Evolutionary conservation across 2,329 filamentous ascomycete species (phyloP).

Genomic region (Curvularia spicifera): DNA sequence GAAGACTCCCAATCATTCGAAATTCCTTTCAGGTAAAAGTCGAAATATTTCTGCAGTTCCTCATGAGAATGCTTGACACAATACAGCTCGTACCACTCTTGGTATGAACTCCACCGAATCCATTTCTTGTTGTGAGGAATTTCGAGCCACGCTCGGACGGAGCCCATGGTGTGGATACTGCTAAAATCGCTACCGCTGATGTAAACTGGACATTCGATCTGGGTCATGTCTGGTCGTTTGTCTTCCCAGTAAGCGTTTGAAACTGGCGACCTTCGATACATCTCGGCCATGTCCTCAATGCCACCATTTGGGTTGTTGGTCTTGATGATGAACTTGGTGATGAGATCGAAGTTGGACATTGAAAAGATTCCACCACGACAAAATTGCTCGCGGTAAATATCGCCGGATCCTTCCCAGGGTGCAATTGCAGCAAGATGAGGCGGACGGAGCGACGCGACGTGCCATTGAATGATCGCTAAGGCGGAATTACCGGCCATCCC

Average conservation of each 20-base stretch:
- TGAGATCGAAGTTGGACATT: slow-evolving; percentile 10
- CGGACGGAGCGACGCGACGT: slow-evolving; percentile 52
- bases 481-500: slow-evolving; percentile 55
- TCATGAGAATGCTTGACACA: slow-evolving; percentile 9
- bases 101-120: slow-evolving; percentile 12
- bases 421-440: slow-evolving; percentile 53
- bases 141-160: slow-evolving; percentile 15
- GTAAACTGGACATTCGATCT: slow-evolving; percentile 21
- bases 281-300: slow-evolving; percentile 11
- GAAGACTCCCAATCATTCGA: slow-evolving; percentile 56
- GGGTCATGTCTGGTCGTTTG: slow-evolving; percentile 20
- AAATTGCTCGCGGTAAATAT: slow-evolving; percentile 17
- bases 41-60: slow-evolving; percentile 51
- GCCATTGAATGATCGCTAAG: slow-evolving; percentile 52
- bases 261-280: slow-evolving; percentile 8
- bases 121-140: slow-evolving; percentile 13
- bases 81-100: slow-evolving; percentile 31
- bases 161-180: slow-evolving; percentile 21
- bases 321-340: slow-evolving; percentile 12
- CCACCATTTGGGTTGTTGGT: slow-evolving; percentile 7
- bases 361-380: slow-evolving; percentile 20
- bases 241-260: slow-evolving; percentile 21
- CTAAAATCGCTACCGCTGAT: slow-evolving; percentile 20
- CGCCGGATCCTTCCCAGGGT: slow-evolving; percentile 55
- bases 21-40: slow-evolving; percentile 53